Evolutionary conservation across 2,329 filamentous ascomycete species (phyloP), one percentile per base, ranked within the genome.

Genomic region (Fusarium fracticaudum): DNA sequence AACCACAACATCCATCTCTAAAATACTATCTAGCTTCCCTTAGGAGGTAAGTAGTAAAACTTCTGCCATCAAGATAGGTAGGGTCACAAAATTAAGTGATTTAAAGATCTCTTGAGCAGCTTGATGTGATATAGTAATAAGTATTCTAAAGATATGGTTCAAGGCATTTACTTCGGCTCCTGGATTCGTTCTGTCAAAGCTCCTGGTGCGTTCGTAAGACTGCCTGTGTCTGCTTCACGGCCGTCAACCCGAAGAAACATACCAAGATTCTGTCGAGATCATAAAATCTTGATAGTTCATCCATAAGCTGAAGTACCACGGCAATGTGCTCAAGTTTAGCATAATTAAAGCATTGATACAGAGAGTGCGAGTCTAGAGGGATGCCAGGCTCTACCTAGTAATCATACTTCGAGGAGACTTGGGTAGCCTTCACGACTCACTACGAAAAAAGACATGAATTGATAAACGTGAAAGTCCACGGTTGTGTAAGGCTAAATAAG

Each of bases 401-500:
- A 26, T 35, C 14, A 14, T 8, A 11, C 47, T 40, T 44, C 26
- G 13, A 37, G 12, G 20, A 20, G 14, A n/a, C 15, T 31, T 26
- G 17, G 12, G 22, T 24, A 7, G 9, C 38, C 57, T 51, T 51
- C 18, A 57, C 17, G 24, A 13, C 40, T 69, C 50, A 69, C 64
- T 40, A 24, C 22, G 40, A 20, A 31, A n/a, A 24, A 12, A 44
- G 29, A 40, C 24, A 29, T 48, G 44, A 40, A 40, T 35, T 38
- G 43, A 22, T 61, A 53, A 44, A 50, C 59, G 53, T 59, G 67
- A 43, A 58, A 55, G 14, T 35, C 47, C 71, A 68, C 53, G 47
- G 40, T 45, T 59, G 26, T 45, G 51, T 61, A 58, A 69, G 58
- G 55, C 63, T 67, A 72, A 55, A n/a, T 47, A 64, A 31, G 43